These are phyloP conservation scores for Hypoxylon sp. DNA, from an alignment of 2,329 filamentous ascomycete species.

Conservation along the genomic window DNA sequence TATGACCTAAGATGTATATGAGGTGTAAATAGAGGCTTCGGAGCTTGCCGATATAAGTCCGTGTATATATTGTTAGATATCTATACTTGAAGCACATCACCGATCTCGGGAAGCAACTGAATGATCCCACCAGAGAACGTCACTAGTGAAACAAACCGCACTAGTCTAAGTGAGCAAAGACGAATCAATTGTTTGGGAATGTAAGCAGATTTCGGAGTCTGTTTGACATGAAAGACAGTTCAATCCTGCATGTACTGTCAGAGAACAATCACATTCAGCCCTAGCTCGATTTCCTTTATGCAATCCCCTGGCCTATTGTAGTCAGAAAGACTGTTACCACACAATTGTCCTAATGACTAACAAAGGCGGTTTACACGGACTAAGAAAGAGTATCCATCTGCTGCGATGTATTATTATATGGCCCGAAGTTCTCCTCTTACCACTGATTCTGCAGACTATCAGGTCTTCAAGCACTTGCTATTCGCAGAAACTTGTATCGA, in stretches of 20 bases:
- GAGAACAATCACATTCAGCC: background rate
- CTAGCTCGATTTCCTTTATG: background rate
- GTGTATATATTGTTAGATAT: conserved; percentile 2
- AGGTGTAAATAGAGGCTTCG: conserved; percentile 6
- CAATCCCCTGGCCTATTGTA: background rate
- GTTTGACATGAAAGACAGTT: background rate
- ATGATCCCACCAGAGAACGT: background rate
- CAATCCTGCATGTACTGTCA: background rate
- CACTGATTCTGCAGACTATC: background rate
- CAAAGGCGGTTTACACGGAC: background rate
- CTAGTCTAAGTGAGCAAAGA: no score
- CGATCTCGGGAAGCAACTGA: no score
- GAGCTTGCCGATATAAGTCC: background rate
- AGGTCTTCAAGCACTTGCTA: background rate
- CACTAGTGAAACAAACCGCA: background rate
- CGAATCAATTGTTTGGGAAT: no score
- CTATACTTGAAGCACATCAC: background rate
- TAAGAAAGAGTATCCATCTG: background rate
- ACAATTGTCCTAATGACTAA: background rate
- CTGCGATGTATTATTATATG: background rate
- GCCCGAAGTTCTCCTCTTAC: background rate
- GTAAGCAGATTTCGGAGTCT: background rate
- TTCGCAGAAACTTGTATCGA: background rate
- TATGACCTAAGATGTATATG: conserved; percentile 18
- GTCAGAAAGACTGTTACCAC: no score